A percentile compares a stretch with the other conserved stretches of the same genome.
Evolutionary conservation across 2,329 filamentous ascomycete genomes (phyloP).

Genomic region (Talaromyces funiculosus): DNA sequence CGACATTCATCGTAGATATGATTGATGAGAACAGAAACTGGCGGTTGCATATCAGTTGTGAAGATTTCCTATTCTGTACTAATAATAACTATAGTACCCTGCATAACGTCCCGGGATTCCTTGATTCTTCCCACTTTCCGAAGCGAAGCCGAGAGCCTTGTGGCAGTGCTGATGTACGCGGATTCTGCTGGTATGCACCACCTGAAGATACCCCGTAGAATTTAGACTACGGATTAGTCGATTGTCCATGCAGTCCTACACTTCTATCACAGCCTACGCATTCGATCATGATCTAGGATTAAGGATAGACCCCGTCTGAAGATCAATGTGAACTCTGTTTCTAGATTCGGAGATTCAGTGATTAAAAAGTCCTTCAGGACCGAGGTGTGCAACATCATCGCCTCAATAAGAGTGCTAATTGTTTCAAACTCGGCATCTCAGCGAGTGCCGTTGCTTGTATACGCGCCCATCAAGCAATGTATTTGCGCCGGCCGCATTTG

Average conservation of each 20-base stretch:
- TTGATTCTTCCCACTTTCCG: neutral
- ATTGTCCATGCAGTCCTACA: neutral
- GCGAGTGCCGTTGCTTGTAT: slow-evolving; percentile 13
- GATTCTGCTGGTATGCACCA: neutral
- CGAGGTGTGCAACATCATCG: neutral
- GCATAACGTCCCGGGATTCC: neutral
- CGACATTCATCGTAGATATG: neutral
- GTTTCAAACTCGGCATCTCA: slow-evolving; percentile 10
- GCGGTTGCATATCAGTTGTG: neutral
- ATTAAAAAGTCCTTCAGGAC: slow-evolving; percentile 3
- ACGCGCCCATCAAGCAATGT: slow-evolving; percentile 8
- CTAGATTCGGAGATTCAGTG: neutral
- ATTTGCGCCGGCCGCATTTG: neutral
- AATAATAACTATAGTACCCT: neutral
- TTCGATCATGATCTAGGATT: neutral
- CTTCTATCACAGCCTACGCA: neutral
- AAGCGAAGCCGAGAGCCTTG: neutral
- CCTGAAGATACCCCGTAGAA: neutral
- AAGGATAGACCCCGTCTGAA: neutral
- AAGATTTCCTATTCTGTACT: neutral
- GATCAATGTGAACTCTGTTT: neutral
- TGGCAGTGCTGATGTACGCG: neutral
- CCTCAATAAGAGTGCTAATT: slow-evolving; percentile 2
- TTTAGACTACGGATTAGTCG: neutral
- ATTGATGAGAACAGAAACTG: neutral